Evolutionary conservation across 2,329 filamentous ascomycete species (phyloP), one percentile per base, ranked within the genome.

Genomic region (Aspergillus calidoustus): DNA sequence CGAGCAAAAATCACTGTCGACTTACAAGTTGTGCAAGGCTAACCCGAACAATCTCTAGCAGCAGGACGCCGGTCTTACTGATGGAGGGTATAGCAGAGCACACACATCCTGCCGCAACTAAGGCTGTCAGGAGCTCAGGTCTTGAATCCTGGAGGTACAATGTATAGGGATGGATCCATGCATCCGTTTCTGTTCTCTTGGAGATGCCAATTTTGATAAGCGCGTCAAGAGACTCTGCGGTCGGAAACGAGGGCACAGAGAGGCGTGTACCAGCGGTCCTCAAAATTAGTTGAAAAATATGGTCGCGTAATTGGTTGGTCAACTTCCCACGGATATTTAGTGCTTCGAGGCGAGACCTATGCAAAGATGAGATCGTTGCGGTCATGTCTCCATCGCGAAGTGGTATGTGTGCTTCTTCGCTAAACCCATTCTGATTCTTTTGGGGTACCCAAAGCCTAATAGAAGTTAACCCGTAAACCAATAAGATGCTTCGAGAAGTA

Each of bases 161-260:
- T 7, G 57, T 59, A 41, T 59, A 59, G 3, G 57, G 57, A n/a
- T 59, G 57, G n/a, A 59, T 59, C 57, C 57, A 59, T 3, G 57
- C 57, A 28, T 59, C 57, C 3, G 57, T 59, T 28, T 59, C 57
- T 4, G 57, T 59, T 41, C 57, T 13, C 19, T 59, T 59, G 25
- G 57, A 53, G 22, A 59, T 59, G 1, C 57, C 57, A 19, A 59
- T 59, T 30, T 59, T 59, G 28, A 59, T 54, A 7, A 59, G 31
- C 6, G 57, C 31, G 17, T 59, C 57, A 3, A 59, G 57, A 3
- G 57, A 59, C n/a, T 59, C 57, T 2, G 57, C 50, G 28, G 57
- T 59, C 47, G 57, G 57, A 30, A 59, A 59, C 3, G 57, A 59
- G n/a, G 57, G 43, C n/a, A 59, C 57, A 28, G 57, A 34, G 28